These are phyloP conservation scores for Chlamydomonas schloesseri DNA, from an alignment of 139 green algal species.

Conservation along the genomic window DNA sequence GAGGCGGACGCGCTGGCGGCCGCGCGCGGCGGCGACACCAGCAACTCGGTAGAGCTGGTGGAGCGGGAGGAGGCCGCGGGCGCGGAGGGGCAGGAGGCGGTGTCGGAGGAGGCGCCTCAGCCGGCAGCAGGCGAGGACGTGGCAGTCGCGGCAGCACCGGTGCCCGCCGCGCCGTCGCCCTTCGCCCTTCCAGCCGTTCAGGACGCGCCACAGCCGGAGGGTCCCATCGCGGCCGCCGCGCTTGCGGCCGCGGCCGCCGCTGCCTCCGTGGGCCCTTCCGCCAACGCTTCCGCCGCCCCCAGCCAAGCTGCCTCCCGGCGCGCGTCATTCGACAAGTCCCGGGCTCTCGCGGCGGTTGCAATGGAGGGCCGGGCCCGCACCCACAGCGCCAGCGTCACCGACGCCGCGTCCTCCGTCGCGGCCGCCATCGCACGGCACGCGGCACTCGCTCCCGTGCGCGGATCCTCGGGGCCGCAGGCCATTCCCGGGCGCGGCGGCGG, in stretches of 20 bases:
- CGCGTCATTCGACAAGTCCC: neutral
- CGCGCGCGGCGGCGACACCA: neutral
- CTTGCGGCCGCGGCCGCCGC: neutral
- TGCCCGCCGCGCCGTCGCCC: neutral
- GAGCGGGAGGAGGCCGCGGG: neutral
- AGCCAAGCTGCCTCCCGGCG: neutral
- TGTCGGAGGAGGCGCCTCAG: neutral
- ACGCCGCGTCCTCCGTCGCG: neutral
- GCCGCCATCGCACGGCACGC: neutral
- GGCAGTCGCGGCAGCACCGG: neutral
- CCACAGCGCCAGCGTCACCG: neutral
- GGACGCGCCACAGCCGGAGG: neutral
- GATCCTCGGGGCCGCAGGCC: conserved; percentile 3
- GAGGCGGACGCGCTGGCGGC: neutral
- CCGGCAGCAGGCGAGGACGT: neutral
- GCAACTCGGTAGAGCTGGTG: neutral
- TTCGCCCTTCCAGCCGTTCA: neutral
- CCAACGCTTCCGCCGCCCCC: too few relatives aligned
- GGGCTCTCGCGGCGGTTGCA: neutral
- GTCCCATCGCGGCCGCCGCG: neutral
- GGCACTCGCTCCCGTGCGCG: neutral
- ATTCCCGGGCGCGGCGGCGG: neutral
- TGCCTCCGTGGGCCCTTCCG: too few relatives aligned
- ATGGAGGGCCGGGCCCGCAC: neutral
- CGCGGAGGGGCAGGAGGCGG: neutral